These are phyloP conservation scores for Catharanthus roseus DNA, from an alignment of 257 asterid genomes.

Conservation along the genomic window DNA sequence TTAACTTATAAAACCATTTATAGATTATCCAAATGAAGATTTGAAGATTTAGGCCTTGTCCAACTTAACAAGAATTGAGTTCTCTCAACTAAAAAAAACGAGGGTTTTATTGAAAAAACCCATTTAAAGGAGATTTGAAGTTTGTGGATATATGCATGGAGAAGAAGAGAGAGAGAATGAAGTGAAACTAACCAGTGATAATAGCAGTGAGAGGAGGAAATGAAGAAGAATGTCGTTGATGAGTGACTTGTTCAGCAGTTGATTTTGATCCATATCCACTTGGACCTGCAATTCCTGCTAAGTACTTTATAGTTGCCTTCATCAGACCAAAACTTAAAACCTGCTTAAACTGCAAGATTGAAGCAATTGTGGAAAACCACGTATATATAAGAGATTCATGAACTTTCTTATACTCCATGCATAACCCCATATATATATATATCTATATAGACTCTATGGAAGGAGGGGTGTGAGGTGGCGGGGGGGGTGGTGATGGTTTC, in stretches of 20 bases:
- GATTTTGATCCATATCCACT: conserved; percentile 83
- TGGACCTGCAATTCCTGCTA: conserved; percentile 76
- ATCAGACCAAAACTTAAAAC: conserved; percentile 32
- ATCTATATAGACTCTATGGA: neutral
- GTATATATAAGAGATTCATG: conserved; percentile 42
- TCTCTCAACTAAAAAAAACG: too few species aligned
- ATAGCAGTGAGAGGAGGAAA: conserved; percentile 63
- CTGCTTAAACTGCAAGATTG: conserved; percentile 39
- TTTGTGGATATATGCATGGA: conserved; percentile 2
- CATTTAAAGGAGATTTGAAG: too few species aligned
- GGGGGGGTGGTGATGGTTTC: neutral
- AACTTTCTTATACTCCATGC: conserved; percentile 46
- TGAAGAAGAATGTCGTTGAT: conserved; percentile 20
- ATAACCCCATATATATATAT: too few species aligned
- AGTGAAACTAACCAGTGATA: conserved; percentile 54
- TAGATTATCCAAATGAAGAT: too few species aligned
- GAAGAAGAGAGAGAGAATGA: neutral
- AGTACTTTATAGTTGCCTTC: conserved; percentile 70
- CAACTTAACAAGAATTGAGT: too few species aligned
- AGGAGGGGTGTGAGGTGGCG: neutral
- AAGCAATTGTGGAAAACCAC: conserved; percentile 38
- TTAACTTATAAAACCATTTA: too few species aligned
- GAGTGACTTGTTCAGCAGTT: conserved; percentile 57
- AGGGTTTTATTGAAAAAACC: too few species aligned
- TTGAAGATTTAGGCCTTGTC: too few species aligned